Base-by-base conservation (phyloP, 768 basidiomycete species). In the Russula griseocarnosa region DNA sequence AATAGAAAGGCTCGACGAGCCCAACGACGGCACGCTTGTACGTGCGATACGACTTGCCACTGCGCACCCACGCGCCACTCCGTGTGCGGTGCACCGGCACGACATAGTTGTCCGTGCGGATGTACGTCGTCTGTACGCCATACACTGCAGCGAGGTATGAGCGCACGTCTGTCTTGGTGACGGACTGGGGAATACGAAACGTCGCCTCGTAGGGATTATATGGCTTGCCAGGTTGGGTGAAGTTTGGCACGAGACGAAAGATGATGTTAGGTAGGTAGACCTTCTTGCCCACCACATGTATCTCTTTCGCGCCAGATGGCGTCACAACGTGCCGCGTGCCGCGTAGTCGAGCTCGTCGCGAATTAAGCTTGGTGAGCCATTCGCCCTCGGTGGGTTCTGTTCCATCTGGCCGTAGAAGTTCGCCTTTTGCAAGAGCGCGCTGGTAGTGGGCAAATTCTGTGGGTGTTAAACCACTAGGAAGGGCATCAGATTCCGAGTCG, bases 141-240 rank as follows among this genome's bases (percentile, higher is more conserved):
- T 98, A 98, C n/a, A 88, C 83, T 38, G 92, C 82, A 57, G 77
- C 76, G 53, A 98, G 83, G 73, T 96, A 94, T 0, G 89, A 88
- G 46, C 93, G 87, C 42, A 98, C 78, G 76, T 98, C 94, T 61
- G 88, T 91, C 76, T 98, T 98, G 49, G 94, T 97, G 75, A 95
- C 80, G 49, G 85, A 88, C 66, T 85, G 83, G n/a, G 93, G 89
- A 46, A 96, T 81, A 60, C 92, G 90, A 79, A 98, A 96, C 3
- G 94, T 98, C 10, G 94, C 94, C 74, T 94, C 88, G 78, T 88
- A 94, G 1, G 94, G 94, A 66, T 98, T 95, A 79, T 98, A 98
- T 1, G 92, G 80, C 68, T 89, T 78, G 0, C 88, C 90, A 3
- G 76, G 74, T 0, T 82, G 85, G 0, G 92, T 94, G 68, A 87